These are phyloP conservation scores for Colletotrichum chrysophilum DNA, from an alignment of 2,329 filamentous ascomycete genomes.

Conservation along the genomic window DNA sequence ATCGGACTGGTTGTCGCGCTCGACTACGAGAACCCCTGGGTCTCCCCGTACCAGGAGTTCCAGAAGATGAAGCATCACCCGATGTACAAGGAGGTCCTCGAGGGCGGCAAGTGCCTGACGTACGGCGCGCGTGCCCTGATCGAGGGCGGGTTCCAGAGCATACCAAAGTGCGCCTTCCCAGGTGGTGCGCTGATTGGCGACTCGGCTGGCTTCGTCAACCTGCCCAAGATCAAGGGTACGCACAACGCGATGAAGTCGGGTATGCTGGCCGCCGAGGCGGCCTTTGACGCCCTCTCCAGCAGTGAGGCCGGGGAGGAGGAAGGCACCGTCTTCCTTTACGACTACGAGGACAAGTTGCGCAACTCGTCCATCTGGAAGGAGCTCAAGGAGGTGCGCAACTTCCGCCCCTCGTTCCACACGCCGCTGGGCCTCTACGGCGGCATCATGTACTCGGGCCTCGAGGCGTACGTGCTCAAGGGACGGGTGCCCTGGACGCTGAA, in stretches of 20 bases:
- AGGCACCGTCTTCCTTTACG: constrained; percentile 86
- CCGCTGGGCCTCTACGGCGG: constrained; percentile 89
- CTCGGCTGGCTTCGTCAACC: constrained; percentile 94
- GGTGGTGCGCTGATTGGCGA: constrained; percentile 95
- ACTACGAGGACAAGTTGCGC: constrained; percentile 90
- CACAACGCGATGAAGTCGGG: constrained; percentile 98
- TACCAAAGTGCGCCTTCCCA: constrained; percentile 95
- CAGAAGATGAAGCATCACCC: constrained; percentile 99
- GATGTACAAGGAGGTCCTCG: constrained; percentile 83
- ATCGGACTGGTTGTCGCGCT: constrained; percentile 91
- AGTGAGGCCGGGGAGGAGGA: constrained; percentile 49
- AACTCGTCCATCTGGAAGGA: constrained; percentile 92
- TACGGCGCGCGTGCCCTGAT: constrained; percentile 92
- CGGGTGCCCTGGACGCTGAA: constrained; percentile 90
- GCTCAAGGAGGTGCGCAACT: constrained; percentile 93
- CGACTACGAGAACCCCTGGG: constrained; percentile 96
- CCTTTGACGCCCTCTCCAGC: constrained; percentile 73
- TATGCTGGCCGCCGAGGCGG: constrained; percentile 93
- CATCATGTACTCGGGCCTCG: constrained; percentile 89
- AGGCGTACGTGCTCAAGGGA: constrained; percentile 87
- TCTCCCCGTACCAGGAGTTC: constrained; percentile 95
- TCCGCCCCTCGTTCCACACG: constrained; percentile 92
- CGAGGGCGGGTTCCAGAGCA: constrained; percentile 96
- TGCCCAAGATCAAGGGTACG: constrained; percentile 98
- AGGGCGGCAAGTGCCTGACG: constrained; percentile 96